Evolutionary conservation across 75 land plant genomes (phyloP).

Genomic region (Picea sitchensis): DNA sequence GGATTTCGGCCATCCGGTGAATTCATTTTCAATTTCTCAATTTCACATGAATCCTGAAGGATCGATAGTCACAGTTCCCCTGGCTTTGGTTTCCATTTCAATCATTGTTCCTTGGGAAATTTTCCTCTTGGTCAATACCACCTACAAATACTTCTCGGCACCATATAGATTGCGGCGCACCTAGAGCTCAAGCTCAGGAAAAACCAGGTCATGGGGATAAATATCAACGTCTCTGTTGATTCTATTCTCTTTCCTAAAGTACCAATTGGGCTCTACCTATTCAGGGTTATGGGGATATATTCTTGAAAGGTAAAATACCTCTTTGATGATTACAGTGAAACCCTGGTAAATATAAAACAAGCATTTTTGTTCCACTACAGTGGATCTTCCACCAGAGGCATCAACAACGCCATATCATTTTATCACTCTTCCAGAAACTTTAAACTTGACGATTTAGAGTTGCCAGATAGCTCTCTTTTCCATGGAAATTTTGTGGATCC

Average conservation of each 20-base stretch:
- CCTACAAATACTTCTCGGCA: too few relatives aligned
- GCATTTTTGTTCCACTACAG: slow-evolving; percentile 84
- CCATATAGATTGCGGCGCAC: too few relatives aligned
- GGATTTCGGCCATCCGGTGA: too few relatives aligned
- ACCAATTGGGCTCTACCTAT: slow-evolving; percentile 93
- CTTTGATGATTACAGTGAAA: slow-evolving; percentile 97
- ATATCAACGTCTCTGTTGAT: too few relatives aligned
- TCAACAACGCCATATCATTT: slow-evolving; percentile 96
- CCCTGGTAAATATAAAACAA: slow-evolving; percentile 90
- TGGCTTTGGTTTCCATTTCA: too few relatives aligned
- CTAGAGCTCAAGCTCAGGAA: too few relatives aligned
- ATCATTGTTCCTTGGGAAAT: too few relatives aligned
- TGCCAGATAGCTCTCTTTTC: slow-evolving; percentile 56
- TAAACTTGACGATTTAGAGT: slow-evolving; percentile 96
- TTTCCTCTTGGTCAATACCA: too few relatives aligned
- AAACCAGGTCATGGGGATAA: too few relatives aligned
- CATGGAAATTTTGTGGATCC: slow-evolving; percentile 85
- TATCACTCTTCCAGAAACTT: slow-evolving; percentile 97
- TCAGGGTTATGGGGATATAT: slow-evolving; percentile 97
- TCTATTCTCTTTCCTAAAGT: slow-evolving; percentile 55
- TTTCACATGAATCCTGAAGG: too few relatives aligned
- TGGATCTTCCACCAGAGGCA: slow-evolving; percentile 98
- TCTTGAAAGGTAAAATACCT: slow-evolving; percentile 22
- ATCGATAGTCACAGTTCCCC: too few relatives aligned
- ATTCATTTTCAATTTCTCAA: too few relatives aligned